A percentile compares a stretch with the other conserved stretches of the same genome.
These are phyloP conservation scores for Candolleomyces efflorescens DNA, from an alignment of 768 basidiomycete species.

Conservation along the genomic window DNA sequence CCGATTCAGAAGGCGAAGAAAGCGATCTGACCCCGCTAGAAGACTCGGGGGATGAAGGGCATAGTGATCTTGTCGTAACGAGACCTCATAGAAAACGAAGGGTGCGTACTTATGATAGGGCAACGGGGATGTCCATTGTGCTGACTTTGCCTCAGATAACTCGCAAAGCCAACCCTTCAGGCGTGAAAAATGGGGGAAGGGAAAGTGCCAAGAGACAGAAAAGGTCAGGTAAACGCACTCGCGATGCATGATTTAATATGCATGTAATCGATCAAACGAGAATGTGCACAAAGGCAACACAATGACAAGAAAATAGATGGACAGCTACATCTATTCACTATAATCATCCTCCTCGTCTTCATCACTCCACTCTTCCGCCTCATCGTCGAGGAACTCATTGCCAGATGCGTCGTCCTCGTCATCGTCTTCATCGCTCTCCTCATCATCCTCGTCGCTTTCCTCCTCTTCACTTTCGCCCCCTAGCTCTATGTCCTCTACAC, in stretches of 20 bases:
- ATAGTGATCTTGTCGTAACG: too few species aligned
- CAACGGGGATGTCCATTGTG: too few species aligned
- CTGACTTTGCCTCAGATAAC: too few species aligned
- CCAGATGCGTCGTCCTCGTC: constrained; percentile 37
- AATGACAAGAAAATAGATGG: not conserved
- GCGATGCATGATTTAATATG: too few species aligned
- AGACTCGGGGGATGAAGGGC: not conserved
- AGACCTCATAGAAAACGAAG: too few species aligned
- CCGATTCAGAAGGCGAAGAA: not conserved
- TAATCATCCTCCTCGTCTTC: constrained; percentile 46
- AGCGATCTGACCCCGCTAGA: constrained; percentile 2
- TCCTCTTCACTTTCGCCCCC: constrained; percentile 59
- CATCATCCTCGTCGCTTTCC: constrained; percentile 44
- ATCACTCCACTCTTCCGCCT: constrained; percentile 54
- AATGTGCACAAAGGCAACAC: too few species aligned
- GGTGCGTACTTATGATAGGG: too few species aligned
- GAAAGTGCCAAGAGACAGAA: too few species aligned
- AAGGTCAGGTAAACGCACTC: too few species aligned
- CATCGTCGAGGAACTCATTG: constrained; percentile 54
- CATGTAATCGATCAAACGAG: too few species aligned
- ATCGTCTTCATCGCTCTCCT: constrained; percentile 38
- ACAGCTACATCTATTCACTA: constrained; percentile 36
- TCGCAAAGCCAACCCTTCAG: too few species aligned
- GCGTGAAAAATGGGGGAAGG: too few species aligned
- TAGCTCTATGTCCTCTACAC: constrained; percentile 75